These are phyloP conservation scores for Dillenia turbinata DNA, from an alignment of 164 flowering plant genomes.

Conservation along the genomic window DNA sequence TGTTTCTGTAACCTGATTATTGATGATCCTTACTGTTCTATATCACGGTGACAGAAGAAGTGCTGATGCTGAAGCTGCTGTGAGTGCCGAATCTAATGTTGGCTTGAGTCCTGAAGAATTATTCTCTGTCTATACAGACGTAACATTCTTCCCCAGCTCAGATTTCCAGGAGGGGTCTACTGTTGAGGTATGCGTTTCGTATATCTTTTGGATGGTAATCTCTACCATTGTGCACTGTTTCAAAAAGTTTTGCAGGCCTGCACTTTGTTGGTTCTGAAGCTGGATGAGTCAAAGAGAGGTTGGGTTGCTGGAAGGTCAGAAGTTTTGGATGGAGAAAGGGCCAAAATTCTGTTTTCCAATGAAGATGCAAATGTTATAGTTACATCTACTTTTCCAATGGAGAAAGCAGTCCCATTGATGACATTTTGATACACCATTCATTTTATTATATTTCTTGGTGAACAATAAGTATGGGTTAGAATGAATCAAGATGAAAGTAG, in stretches of 20 bases:
- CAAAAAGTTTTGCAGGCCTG: slow-evolving; percentile 1
- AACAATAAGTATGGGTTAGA: slow-evolving; percentile 22
- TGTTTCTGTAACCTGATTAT: too few relatives aligned
- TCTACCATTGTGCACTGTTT: neutral
- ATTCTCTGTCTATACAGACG: slow-evolving; percentile 16
- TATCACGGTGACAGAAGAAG: too few relatives aligned
- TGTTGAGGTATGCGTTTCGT: slow-evolving; percentile 25
- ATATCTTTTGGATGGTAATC: too few relatives aligned
- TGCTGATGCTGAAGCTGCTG: too few relatives aligned
- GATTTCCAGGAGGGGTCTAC: slow-evolving; percentile 22
- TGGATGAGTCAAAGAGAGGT: slow-evolving; percentile 14
- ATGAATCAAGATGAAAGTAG: slow-evolving; percentile 7
- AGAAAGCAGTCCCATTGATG: neutral
- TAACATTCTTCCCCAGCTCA: slow-evolving; percentile 19
- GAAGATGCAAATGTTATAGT: slow-evolving; percentile 10
- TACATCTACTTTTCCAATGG: neutral
- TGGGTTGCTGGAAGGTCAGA: slow-evolving; percentile 28
- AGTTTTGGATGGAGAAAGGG: slow-evolving; percentile 17
- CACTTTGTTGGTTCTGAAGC: slow-evolving; percentile 22
- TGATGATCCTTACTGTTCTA: too few relatives aligned
- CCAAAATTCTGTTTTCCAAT: slow-evolving; percentile 19
- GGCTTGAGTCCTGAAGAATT: slow-evolving; percentile 3
- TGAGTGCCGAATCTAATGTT: neutral
- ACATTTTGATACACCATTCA: neutral
- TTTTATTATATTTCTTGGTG: slow-evolving; percentile 15